These are phyloP conservation scores for Torrubiellomyces zombiae DNA, from an alignment of 2,329 filamentous ascomycete species.

Conservation along the genomic window DNA sequence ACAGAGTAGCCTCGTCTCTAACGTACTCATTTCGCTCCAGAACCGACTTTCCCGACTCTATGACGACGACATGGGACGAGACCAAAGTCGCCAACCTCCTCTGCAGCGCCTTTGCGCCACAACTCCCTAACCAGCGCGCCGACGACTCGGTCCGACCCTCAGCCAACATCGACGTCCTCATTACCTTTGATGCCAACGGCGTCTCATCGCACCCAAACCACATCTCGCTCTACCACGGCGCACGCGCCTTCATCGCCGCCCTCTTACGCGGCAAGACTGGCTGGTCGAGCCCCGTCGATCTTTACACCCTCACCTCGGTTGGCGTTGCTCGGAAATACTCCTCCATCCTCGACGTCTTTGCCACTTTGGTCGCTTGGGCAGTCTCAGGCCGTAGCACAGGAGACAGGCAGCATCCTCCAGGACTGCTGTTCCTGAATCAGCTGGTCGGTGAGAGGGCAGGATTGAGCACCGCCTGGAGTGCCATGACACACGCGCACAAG, in stretches of 20 bases:
- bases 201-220: conserved; percentile 89
- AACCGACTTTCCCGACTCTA: conserved; percentile 71
- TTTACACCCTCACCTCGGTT: conserved; percentile 72
- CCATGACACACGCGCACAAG: conserved; percentile 79
- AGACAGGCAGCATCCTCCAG: conserved; percentile 26
- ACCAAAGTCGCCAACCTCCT: conserved; percentile 54
- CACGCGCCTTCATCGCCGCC: conserved; percentile 50
- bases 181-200: conserved; percentile 78
- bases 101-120: conserved; percentile 55
- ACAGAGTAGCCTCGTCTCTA: neutral
- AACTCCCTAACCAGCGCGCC: conserved; percentile 24
- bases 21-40: conserved; percentile 3
- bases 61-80: conserved; percentile 63
- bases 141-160: conserved; percentile 19
- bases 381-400: conserved; percentile 18
- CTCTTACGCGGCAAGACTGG: conserved; percentile 48
- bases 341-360: conserved; percentile 57
- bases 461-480: conserved; percentile 49
- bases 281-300: conserved; percentile 55
- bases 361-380: conserved; percentile 46
- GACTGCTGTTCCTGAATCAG: conserved; percentile 56
- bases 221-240: conserved; percentile 72
- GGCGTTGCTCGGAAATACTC: conserved; percentile 65
- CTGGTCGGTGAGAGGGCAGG: conserved; percentile 41
- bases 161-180: conserved; percentile 56